Evolutionary conservation across 257 asterid genomes (phyloP).

Genomic region (Plectranthus barbatus): DNA sequence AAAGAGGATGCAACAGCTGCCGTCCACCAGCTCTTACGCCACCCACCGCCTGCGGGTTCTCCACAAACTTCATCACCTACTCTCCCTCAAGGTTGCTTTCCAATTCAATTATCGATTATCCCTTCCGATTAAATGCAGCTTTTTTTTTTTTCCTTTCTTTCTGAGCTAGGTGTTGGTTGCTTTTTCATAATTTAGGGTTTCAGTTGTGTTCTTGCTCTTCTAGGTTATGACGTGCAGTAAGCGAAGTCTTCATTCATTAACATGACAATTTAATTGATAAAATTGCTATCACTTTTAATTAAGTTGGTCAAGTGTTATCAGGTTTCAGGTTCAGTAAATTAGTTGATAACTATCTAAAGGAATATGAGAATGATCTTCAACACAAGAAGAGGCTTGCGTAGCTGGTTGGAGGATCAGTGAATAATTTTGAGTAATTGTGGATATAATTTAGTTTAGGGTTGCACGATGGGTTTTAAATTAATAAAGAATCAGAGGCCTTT

Average conservation of each 20-base stretch:
- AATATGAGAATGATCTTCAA: too few species aligned
- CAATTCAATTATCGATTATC: not conserved
- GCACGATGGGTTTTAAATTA: too few species aligned
- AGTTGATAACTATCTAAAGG: not conserved
- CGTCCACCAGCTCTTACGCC: slow-evolving; percentile 59
- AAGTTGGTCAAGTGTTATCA: not conserved
- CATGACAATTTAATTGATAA: too few species aligned
- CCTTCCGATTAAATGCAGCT: too few species aligned
- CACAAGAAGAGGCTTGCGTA: too few species aligned
- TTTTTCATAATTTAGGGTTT: too few species aligned
- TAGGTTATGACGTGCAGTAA: not conserved
- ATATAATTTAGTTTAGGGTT: too few species aligned
- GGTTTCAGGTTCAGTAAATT: not conserved
- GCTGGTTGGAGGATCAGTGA: too few species aligned
- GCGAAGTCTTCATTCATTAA: not conserved
- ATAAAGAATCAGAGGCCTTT: too few species aligned
- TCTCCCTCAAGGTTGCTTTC: slow-evolving; percentile 49
- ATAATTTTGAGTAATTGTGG: too few species aligned
- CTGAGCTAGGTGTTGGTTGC: not conserved
- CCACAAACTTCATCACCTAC: slow-evolving; percentile 54
- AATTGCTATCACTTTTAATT: too few species aligned
- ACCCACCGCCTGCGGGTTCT: slow-evolving; percentile 65
- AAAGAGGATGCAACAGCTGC: slow-evolving; percentile 40
- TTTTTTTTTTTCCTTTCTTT: not conserved
- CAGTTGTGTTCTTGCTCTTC: not conserved